A percentile compares a stretch with the other conserved stretches of the same genome.
phyloP scores from a whole-genome alignment of 345 rosid genomes.

The Ceriops decandra region DNA sequence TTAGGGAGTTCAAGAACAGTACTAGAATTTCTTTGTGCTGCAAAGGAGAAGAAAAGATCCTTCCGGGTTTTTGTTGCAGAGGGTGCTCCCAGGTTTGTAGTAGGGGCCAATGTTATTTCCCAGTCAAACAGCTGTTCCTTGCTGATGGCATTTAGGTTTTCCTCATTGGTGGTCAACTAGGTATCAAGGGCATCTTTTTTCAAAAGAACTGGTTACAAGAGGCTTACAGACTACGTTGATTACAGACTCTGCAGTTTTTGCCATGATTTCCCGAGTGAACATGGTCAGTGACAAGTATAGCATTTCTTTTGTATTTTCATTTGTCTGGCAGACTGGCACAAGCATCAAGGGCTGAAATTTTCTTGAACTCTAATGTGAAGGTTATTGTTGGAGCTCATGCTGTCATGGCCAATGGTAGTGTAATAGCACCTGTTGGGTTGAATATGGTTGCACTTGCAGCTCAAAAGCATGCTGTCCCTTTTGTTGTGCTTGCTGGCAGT shows the following conservation, averaged over 20 bases:
- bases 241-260: slow-evolving; percentile 97
- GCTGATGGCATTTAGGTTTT: slow-evolving; percentile 2
- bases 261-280: slow-evolving; percentile 95
- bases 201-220: slow-evolving; percentile 86
- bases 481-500: slow-evolving; percentile 94
- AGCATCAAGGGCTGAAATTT: neutral
- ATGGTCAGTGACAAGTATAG: slow-evolving; percentile 43
- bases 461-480: slow-evolving; percentile 95
- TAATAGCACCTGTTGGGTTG: slow-evolving; percentile 94
- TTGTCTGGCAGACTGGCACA: neutral
- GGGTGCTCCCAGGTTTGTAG: slow-evolving; percentile 93
- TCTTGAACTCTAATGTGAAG: slow-evolving; percentile 35
- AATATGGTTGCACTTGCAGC: slow-evolving; percentile 99
- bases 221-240: slow-evolving; percentile 91
- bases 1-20: slow-evolving; percentile 97
- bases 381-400: slow-evolving; percentile 99
- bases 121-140: slow-evolving; percentile 7
- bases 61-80: slow-evolving; percentile 94
- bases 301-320: slow-evolving; percentile 4
- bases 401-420: slow-evolving; percentile 98
- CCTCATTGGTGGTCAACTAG: slow-evolving; percentile 33
- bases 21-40: slow-evolving; percentile 90
- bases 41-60: slow-evolving; percentile 94
- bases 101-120: slow-evolving; percentile 10
- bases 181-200: slow-evolving; percentile 93